A percentile compares a stretch with the other conserved stretches of the same genome.
Conservation (phyloP, 164 flowering plant species). For the Berberis vulgaris region DNA sequence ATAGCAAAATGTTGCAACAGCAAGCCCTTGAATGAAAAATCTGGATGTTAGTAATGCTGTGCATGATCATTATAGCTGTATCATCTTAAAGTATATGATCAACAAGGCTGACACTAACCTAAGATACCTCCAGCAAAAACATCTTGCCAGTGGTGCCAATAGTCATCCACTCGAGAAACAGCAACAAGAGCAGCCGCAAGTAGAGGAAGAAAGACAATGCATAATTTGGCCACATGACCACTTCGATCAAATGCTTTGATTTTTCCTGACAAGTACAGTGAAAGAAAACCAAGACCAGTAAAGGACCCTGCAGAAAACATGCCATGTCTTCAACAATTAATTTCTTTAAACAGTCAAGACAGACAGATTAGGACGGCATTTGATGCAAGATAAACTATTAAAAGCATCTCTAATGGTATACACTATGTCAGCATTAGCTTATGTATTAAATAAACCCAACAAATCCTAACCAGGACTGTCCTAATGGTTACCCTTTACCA, state of each 20-base stretch:
- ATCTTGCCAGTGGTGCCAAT: constrained; percentile 97
- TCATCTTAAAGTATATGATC: constrained; percentile 2
- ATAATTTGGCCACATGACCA: constrained; percentile 78
- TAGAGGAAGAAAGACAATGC: constrained; percentile 63
- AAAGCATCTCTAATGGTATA: too few species aligned
- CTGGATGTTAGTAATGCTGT: not conserved
- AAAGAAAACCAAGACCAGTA: constrained; percentile 79
- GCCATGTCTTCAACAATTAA: not conserved
- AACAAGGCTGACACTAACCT: constrained; percentile 35
- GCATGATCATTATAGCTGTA: not conserved
- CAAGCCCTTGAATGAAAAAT: constrained; percentile 35
- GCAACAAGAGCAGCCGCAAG: constrained; percentile 68
- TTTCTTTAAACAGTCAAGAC: not conserved
- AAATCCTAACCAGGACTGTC: too few species aligned
- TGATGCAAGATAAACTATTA: too few species aligned
- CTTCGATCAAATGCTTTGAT: constrained; percentile 58
- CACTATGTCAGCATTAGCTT: too few species aligned
- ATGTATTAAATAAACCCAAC: too few species aligned
- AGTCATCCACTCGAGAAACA: constrained; percentile 77
- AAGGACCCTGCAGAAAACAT: constrained; percentile 58
- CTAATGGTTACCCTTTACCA: too few species aligned
- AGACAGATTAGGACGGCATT: not conserved
- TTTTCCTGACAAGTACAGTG: constrained; percentile 74
- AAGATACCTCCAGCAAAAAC: constrained; percentile 75
- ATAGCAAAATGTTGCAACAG: constrained; percentile 65